These are phyloP conservation scores for Lizonia empirigonia DNA, from an alignment of 2,329 filamentous ascomycete genomes.

Conservation along the genomic window DNA sequence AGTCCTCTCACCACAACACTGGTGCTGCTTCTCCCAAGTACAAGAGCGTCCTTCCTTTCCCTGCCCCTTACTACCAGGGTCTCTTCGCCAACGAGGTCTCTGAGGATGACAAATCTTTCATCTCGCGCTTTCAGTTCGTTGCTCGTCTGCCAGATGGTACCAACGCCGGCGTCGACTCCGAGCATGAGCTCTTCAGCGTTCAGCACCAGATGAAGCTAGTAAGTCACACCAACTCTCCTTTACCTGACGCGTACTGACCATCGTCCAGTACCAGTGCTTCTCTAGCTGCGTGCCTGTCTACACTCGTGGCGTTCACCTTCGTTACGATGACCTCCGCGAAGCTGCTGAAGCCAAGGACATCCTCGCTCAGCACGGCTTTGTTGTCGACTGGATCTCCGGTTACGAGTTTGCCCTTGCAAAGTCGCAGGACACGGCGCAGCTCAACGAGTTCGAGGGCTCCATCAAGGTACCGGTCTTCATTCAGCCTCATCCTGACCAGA, in stretches of 20 bases:
- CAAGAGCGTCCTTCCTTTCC: slow-evolving; percentile 21
- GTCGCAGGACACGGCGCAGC: slow-evolving; percentile 27
- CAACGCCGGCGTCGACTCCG: slow-evolving; percentile 29
- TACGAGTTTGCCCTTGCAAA: slow-evolving; percentile 35
- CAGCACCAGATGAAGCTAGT: slow-evolving; percentile 40
- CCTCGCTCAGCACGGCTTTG: slow-evolving; percentile 29
- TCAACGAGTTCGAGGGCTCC: slow-evolving; percentile 44
- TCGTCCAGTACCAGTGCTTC: slow-evolving; percentile 36
- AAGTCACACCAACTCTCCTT: slow-evolving; percentile 10
- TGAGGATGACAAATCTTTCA: slow-evolving; percentile 22
- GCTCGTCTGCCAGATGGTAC: slow-evolving; percentile 27
- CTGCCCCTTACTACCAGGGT: slow-evolving; percentile 20
- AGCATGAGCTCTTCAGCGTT: slow-evolving; percentile 31
- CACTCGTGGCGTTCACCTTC: slow-evolving; percentile 34
- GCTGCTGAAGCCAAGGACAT: slow-evolving; percentile 37
- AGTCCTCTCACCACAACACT: slow-evolving; percentile 12
- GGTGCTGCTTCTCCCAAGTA: slow-evolving; percentile 12
- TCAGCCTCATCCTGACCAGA: slow-evolving; percentile 20
- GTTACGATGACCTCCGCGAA: slow-evolving; percentile 49
- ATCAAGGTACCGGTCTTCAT: slow-evolving; percentile 30
- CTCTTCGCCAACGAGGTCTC: slow-evolving; percentile 38
- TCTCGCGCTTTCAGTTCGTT: slow-evolving; percentile 37
- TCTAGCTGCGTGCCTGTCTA: slow-evolving; percentile 27
- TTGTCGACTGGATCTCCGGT: slow-evolving; percentile 27
- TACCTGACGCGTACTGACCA: slow-evolving; percentile 22